Conservation (phyloP, 2,329 filamentous ascomycete species). For the Diaporthe sp. region DNA sequence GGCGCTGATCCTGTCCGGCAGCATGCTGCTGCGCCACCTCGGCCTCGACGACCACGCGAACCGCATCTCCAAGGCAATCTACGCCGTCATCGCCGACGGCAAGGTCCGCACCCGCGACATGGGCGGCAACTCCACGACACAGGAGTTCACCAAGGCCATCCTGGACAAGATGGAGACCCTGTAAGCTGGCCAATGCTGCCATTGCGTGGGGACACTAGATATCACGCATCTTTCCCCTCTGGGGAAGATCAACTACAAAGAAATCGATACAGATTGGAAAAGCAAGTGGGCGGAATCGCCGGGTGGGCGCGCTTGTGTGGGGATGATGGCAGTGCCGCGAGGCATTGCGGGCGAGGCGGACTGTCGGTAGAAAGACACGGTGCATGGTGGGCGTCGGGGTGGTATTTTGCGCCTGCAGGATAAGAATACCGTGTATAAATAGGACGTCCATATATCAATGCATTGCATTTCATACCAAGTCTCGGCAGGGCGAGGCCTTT, state of each 20-base stretch:
- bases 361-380: constrained; percentile 34
- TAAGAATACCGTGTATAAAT: constrained; percentile 42
- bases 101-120: constrained; percentile 93
- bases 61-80: constrained; percentile 91
- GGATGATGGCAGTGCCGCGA: constrained; percentile 23
- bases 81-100: constrained; percentile 86
- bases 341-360: constrained; percentile 9
- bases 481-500: too few species aligned
- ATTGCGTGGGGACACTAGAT: neutral
- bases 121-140: constrained; percentile 90
- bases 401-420: constrained; percentile 39
- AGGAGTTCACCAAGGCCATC: constrained; percentile 95
- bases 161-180: constrained; percentile 93
- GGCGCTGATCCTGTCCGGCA: constrained; percentile 92
- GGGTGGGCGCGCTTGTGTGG: neutral
- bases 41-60: constrained; percentile 98
- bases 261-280: constrained; percentile 10
- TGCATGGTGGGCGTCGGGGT: constrained; percentile 38
- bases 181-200: constrained; percentile 54
- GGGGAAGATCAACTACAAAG: neutral
- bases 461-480: constrained; percentile 32
- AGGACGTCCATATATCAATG: constrained; percentile 38
- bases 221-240: neutral
- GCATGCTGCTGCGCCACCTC: constrained; percentile 97
- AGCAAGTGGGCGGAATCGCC: neutral